Percentiles rank a stretch among this genome's conserved stretches.
These are phyloP conservation scores for Candida koratica DNA, from an alignment of 805 yeast genomes.

Conservation along the genomic window DNA sequence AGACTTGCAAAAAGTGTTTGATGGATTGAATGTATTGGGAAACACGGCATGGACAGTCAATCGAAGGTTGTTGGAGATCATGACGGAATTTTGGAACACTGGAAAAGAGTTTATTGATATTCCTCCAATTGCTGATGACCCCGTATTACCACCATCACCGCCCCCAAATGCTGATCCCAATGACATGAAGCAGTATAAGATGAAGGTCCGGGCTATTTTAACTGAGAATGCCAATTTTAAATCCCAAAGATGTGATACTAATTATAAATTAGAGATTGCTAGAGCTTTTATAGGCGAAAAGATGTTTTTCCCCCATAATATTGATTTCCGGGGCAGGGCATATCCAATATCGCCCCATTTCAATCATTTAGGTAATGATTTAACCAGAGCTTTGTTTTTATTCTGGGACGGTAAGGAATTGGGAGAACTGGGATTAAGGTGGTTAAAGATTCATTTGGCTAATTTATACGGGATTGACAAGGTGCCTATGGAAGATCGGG, in stretches of 20 bases:
- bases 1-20: conserved; percentile 61
- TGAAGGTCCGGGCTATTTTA: conserved; percentile 51
- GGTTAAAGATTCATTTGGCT: conserved; percentile 75
- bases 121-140: conserved; percentile 47
- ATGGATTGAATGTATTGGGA: conserved; percentile 84
- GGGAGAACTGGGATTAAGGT: conserved; percentile 60
- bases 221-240: conserved; percentile 63
- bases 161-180: conserved; percentile 74
- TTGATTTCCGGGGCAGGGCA: conserved; percentile 82
- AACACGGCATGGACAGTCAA: conserved; percentile 91
- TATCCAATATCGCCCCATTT: conserved; percentile 79
- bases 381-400: conserved; percentile 64
- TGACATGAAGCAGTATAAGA: conserved; percentile 64
- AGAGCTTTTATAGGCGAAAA: conserved; percentile 79
- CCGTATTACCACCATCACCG: conserved; percentile 45
- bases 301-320: conserved; percentile 74
- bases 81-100: conserved; percentile 81
- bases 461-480: conserved; percentile 75
- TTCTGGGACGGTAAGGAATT: conserved; percentile 75
- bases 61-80: conserved; percentile 58
- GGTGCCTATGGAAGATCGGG: conserved; percentile 62
- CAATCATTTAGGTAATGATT: conserved; percentile 76
- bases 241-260: conserved; percentile 89
- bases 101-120: conserved; percentile 72
- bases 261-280: conserved; percentile 92